phyloP scores from a whole-genome alignment of 495 filamentous ascomycete genomes.

The Penicillium bialowiezense region DNA sequence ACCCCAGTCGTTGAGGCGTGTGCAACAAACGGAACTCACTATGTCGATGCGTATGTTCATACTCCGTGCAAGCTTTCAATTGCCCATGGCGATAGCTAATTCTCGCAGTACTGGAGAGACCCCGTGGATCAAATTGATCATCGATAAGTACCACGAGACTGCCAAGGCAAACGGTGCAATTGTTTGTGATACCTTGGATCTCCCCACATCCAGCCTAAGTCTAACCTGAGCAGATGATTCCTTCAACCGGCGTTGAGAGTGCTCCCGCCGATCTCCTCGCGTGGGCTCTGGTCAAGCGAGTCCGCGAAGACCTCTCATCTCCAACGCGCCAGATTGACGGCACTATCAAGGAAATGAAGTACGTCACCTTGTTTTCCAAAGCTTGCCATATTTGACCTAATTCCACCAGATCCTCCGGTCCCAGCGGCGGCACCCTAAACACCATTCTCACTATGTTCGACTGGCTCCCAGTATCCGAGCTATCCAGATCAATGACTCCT shows the following conservation, averaged over 20 bases:
- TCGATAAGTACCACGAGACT: constrained; percentile 72
- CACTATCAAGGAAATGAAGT: constrained; percentile 62
- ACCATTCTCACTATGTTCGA: constrained; percentile 65
- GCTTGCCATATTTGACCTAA: constrained; percentile 4
- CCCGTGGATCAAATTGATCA: constrained; percentile 75
- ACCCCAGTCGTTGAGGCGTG: constrained; percentile 84
- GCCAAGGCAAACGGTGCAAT: constrained; percentile 76
- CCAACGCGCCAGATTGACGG: constrained; percentile 58
- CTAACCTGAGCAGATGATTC: constrained; percentile 64
- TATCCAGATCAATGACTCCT: constrained; percentile 54
- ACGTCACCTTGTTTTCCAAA: constrained; percentile 15
- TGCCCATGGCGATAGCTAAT: constrained; percentile 9
- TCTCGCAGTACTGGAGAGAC: constrained; percentile 69
- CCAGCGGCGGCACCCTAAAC: constrained; percentile 73
- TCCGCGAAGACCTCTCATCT: constrained; percentile 57
- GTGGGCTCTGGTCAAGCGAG: constrained; percentile 62
- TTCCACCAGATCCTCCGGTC: constrained; percentile 38
- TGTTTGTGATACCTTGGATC: constrained; percentile 37
- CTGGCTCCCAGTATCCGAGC: constrained; percentile 53
- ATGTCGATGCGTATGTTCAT: constrained; percentile 67
- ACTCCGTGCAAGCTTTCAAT: not conserved
- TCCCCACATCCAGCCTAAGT: not conserved
- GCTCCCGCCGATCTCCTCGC: constrained; percentile 78
- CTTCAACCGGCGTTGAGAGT: constrained; percentile 81
- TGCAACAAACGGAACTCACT: constrained; percentile 82